Conservation (phyloP, 257 asterid species). For the Verbena officinalis region DNA sequence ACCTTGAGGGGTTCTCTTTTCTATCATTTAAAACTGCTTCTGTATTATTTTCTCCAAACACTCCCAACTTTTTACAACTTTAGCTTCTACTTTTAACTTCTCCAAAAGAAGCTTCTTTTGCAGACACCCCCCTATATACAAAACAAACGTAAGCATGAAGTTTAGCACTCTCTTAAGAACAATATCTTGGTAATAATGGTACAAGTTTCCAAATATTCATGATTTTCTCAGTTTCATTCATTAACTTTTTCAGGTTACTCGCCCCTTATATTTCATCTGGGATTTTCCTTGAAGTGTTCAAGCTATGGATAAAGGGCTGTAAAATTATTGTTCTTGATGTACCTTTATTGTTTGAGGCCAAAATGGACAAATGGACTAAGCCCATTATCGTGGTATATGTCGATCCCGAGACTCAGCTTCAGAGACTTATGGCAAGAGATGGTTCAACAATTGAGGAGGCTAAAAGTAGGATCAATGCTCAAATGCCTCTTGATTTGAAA, state of each 20-base stretch:
- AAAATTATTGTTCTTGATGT: constrained; percentile 80
- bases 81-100: too few relatives aligned
- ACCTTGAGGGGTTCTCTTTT: too few relatives aligned
- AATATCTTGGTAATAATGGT: background rate
- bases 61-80: too few relatives aligned
- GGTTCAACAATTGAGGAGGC: constrained; percentile 76
- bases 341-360: constrained; percentile 91
- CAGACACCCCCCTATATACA: too few relatives aligned
- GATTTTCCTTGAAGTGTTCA: constrained; percentile 66
- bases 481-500: constrained; percentile 85
- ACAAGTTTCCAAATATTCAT: background rate
- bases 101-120: too few relatives aligned
- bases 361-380: constrained; percentile 83
- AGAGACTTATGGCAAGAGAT: constrained; percentile 75
- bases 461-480: constrained; percentile 72
- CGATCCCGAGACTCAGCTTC: constrained; percentile 84
- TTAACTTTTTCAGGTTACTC: constrained; percentile 53
- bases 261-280: constrained; percentile 87
- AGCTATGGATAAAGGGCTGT: constrained; percentile 79
- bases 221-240: background rate
- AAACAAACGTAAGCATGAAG: too few relatives aligned
- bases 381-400: constrained; percentile 91
- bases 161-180: too few relatives aligned
- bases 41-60: too few relatives aligned
- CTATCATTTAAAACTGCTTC: too few relatives aligned